A percentile compares a stretch with the other conserved stretches of the same genome.
Conservation (phyloP, 345 rosid genomes). For the Laguncularia racemosa region DNA sequence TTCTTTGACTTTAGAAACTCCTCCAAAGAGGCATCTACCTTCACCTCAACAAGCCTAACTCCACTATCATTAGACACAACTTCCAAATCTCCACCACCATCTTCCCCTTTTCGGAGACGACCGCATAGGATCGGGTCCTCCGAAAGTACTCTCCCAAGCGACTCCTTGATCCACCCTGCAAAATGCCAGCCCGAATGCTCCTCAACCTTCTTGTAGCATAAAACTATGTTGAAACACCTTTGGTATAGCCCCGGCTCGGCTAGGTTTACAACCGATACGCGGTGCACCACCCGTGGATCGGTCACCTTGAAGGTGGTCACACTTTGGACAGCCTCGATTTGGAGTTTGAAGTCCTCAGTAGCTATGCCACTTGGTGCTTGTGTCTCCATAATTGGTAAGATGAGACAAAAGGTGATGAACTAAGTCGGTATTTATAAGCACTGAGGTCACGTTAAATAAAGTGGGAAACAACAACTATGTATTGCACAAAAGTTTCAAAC, state of each 20-base stretch:
- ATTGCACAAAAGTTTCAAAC: too few species aligned
- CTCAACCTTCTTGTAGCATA: slow-evolving; percentile 29
- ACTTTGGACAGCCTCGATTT: slow-evolving; percentile 44
- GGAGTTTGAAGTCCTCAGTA: slow-evolving; percentile 12
- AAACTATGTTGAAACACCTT: slow-evolving; percentile 38
- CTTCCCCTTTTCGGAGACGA: slow-evolving; percentile 37
- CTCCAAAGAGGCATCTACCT: slow-evolving; percentile 25
- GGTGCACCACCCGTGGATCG: slow-evolving; percentile 41
- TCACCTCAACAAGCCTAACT: slow-evolving; percentile 55
- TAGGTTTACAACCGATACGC: slow-evolving; percentile 22
- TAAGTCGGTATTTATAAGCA: too few species aligned
- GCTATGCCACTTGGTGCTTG: too few species aligned
- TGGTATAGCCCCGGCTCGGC: slow-evolving; percentile 30
- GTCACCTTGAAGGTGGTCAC: slow-evolving; percentile 40
- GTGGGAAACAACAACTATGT: too few species aligned
- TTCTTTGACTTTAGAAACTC: slow-evolving; percentile 40
- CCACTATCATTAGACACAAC: slow-evolving; percentile 74
- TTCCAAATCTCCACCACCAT: slow-evolving; percentile 39
- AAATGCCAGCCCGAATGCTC: slow-evolving; percentile 48
- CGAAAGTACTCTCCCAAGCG: slow-evolving; percentile 43
- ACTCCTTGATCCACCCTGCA: slow-evolving; percentile 75
- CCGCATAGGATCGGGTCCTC: slow-evolving; percentile 63
- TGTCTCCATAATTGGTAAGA: slow-evolving; percentile 9
- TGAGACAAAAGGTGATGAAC: background rate
- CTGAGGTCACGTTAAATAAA: too few species aligned